phyloP scores from a whole-genome alignment of 306 rosid species.

The Begonia peltatifolia region DNA sequence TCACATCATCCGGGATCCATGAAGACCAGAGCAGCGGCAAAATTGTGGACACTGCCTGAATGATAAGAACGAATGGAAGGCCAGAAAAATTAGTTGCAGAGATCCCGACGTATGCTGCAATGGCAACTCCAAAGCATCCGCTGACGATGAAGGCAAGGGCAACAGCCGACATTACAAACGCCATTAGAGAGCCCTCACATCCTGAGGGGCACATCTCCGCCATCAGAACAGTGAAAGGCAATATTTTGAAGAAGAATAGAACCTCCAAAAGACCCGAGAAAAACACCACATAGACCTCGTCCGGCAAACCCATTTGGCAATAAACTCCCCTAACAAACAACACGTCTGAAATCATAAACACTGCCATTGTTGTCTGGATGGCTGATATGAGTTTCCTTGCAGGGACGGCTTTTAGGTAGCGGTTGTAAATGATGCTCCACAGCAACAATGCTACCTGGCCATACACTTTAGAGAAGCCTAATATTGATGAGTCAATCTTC shows the following conservation, averaged over 20 bases:
- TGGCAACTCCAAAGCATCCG: slow-evolving; percentile 77
- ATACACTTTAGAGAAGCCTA: slow-evolving; percentile 78
- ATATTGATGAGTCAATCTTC: slow-evolving; percentile 47
- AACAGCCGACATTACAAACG: slow-evolving; percentile 64
- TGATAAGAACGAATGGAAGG: slow-evolving; percentile 42
- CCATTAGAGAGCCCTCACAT: slow-evolving; percentile 93
- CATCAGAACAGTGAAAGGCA: slow-evolving; percentile 64
- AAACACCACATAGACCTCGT: slow-evolving; percentile 48
- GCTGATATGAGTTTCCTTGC: slow-evolving; percentile 58
- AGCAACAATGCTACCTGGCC: slow-evolving; percentile 82
- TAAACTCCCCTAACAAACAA: slow-evolving; percentile 64
- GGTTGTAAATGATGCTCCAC: slow-evolving; percentile 60
- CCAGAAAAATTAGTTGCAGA: slow-evolving; percentile 63
- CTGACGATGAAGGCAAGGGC: slow-evolving; percentile 69
- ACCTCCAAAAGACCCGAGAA: slow-evolving; percentile 76
- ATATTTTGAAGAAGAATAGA: slow-evolving; percentile 58
- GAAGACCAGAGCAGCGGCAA: slow-evolving; percentile 72
- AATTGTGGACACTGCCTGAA: slow-evolving; percentile 61
- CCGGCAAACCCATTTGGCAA: slow-evolving; percentile 51
- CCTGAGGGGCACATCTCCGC: slow-evolving; percentile 74
- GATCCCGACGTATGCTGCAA: slow-evolving; percentile 49
- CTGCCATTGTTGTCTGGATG: slow-evolving; percentile 51
- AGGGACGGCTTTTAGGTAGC: slow-evolving; percentile 40
- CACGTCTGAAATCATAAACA: slow-evolving; percentile 69
- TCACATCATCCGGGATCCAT: slow-evolving; percentile 41